Base-by-base conservation (phyloP, 106 monocot genomes). In the Acorus gramineus region DNA sequence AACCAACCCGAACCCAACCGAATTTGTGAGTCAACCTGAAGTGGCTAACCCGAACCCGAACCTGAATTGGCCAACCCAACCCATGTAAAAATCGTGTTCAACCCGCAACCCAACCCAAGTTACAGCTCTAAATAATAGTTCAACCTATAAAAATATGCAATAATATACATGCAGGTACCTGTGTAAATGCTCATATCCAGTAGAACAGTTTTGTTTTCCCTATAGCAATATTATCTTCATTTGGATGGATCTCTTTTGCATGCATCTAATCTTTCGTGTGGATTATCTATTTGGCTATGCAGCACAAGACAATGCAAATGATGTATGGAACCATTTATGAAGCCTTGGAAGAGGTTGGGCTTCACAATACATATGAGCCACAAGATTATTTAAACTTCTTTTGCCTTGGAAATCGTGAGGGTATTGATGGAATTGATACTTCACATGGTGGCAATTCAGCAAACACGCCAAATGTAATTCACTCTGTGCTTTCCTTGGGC, bases 251-350 rank as follows among this genome's bases (percentile, higher is more conserved):
- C 14, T 11, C 14, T 9, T 57, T 8, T 8, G n/a, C 45, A 6
- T 49, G 11, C 6, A 53, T 13, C 47, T 71, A 28, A 68, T 56
- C 61, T 47, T 52, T 50, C 44, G 43, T 53, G 28, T 71, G 66
- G 47, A 52, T 55, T 45, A 11, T 43, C 28, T 28, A 28, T 28
- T 28, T 28, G 28, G 28, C 1, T 28, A 28, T 80, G 69, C 85
- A 96, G 95, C 85, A 87, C 11, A 85, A 90, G 14, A 96, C 95
- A 3, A 96, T 96, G 95, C 80, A 90, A 66, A 90, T 96, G 95
- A 96, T 96, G 95, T 90, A 96, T 67, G 95, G 85, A 65, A 84
- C 84, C 50, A 81, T 96, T 49, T 87, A 96, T 55, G 85, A 74
- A 49, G 90, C 95, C 47, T 73, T 96, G 66, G 90, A 80, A 57